These are phyloP conservation scores for Ogataea sp. DNA, from an alignment of 805 yeast genomes.

Conservation along the genomic window DNA sequence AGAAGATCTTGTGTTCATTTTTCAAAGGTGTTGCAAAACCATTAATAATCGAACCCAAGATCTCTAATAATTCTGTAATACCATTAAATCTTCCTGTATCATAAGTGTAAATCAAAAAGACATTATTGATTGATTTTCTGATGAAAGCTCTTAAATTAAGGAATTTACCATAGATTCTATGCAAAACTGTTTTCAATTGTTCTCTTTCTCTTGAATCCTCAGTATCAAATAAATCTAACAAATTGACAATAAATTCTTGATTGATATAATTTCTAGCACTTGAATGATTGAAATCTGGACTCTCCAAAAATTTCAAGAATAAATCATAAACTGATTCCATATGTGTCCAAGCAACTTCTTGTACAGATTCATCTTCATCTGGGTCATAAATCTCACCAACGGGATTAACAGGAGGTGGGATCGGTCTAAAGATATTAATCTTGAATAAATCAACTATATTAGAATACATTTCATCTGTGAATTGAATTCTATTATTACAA, in stretches of 20 bases:
- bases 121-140: conserved; percentile 84
- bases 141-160: conserved; percentile 83
- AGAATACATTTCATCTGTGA: conserved; percentile 84
- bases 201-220: conserved; percentile 97
- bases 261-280: conserved; percentile 91
- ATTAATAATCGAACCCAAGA: conserved; percentile 91
- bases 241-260: conserved; percentile 72
- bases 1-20: conserved; percentile 91
- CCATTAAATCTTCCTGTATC: conserved; percentile 97
- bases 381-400: conserved; percentile 95
- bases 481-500: conserved; percentile 71
- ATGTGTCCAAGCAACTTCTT: conserved; percentile 97
- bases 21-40: conserved; percentile 97
- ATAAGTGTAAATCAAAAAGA: conserved; percentile 85
- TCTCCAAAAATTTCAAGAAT: conserved; percentile 84
- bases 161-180: conserved; percentile 93
- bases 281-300: conserved; percentile 90
- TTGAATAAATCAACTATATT: conserved; percentile 88
- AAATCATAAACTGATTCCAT: conserved; percentile 96
- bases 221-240: conserved; percentile 86
- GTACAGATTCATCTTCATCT: conserved; percentile 97
- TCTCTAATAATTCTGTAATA: conserved; percentile 88
- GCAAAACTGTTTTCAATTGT: conserved; percentile 88
- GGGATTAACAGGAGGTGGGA: conserved; percentile 97
- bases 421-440: conserved; percentile 84